Percentiles rank a stretch among this genome's conserved stretches.
phyloP scores from a whole-genome alignment of 2,329 filamentous ascomycete species.

The Dactylonectria estremocensis region DNA sequence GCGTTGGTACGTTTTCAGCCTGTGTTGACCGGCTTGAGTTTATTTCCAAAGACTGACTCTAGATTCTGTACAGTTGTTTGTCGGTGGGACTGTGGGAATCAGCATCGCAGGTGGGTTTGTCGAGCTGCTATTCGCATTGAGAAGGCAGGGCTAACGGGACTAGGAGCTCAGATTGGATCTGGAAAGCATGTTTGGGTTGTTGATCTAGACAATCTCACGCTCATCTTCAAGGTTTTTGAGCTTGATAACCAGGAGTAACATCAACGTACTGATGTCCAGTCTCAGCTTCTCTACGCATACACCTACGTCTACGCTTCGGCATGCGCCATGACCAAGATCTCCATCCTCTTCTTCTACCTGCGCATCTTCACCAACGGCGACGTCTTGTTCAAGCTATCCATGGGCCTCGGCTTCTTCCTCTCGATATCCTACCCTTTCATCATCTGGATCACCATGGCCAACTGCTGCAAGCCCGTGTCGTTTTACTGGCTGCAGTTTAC shows the following conservation, averaged over 20 bases:
- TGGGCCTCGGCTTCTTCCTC: slow-evolving; percentile 13
- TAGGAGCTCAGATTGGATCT: slow-evolving; percentile 22
- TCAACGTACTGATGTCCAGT: too few species aligned
- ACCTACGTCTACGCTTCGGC: slow-evolving; percentile 29
- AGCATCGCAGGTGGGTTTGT: slow-evolving; percentile 18
- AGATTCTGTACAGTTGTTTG: background rate
- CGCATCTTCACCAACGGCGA: slow-evolving; percentile 29
- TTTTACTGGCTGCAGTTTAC: slow-evolving; percentile 34
- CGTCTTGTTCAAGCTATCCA: slow-evolving; percentile 15
- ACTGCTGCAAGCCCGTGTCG: slow-evolving; percentile 25
- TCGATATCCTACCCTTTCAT: slow-evolving; percentile 24
- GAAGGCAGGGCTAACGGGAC: background rate
- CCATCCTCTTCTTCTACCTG: slow-evolving; percentile 30
- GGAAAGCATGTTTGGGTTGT: slow-evolving; percentile 31
- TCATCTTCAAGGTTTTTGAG: slow-evolving; percentile 20
- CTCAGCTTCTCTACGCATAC: slow-evolving; percentile 28
- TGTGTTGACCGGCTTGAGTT: too few species aligned
- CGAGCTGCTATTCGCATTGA: background rate
- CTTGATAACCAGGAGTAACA: too few species aligned
- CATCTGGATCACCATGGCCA: slow-evolving; percentile 34
- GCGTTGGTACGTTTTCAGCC: slow-evolving; percentile 6
- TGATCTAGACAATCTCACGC: slow-evolving; percentile 5
- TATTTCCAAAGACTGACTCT: background rate
- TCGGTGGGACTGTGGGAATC: slow-evolving; percentile 23
- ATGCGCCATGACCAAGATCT: slow-evolving; percentile 30